Base-by-base conservation (phyloP, 345 rosid genomes). In the Noccaea caerulescens region DNA sequence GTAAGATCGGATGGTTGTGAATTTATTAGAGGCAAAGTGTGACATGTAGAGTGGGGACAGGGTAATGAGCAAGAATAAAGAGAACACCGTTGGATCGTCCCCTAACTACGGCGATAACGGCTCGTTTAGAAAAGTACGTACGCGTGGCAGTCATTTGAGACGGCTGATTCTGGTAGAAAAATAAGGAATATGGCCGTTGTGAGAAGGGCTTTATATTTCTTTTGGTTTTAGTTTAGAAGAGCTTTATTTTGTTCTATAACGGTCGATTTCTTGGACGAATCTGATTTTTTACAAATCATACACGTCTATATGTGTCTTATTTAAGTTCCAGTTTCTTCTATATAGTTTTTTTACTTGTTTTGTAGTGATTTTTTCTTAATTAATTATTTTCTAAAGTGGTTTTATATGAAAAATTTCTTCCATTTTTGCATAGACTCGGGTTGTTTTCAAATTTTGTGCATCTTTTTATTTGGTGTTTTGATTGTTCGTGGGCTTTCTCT, bases 111-210 rank as follows among this genome's bases (percentile, higher is more conserved):
- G 68, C 68, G 33, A 20, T 20, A 50, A 64, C 57, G 46, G 58
- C 57, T 50, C 44, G 20, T 20, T 50, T 0, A 18, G 1, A 1
- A 0, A 0, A 23, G 47, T 37, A 52, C 46, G 58, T 66, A 66
- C 60, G 34, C 63, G 63, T 68, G 72, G 34, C 44, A 7, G 2
- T 18, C 11, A 0, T 54, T 0, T n/a, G 10, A 44, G 18, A 30
- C 53, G 5, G n/a, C 5, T 30, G 41, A 30, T 27, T 37, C 18
- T 1, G 38, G 51, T 39, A 39, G 2, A 7, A 27, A 18, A 18
- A 58, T 1, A 39, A 44, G 10, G 4, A 7, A 56, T 68, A 30
- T 71, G 60, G 59, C 68, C 68, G 60, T 71, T 61, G 20, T 59
- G 20, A 23, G 1, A 58, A 6, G 9, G 10, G n/a, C 20, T 68